Conservation (phyloP, 1,139 yeast genomes). For the Pichia sp. region DNA sequence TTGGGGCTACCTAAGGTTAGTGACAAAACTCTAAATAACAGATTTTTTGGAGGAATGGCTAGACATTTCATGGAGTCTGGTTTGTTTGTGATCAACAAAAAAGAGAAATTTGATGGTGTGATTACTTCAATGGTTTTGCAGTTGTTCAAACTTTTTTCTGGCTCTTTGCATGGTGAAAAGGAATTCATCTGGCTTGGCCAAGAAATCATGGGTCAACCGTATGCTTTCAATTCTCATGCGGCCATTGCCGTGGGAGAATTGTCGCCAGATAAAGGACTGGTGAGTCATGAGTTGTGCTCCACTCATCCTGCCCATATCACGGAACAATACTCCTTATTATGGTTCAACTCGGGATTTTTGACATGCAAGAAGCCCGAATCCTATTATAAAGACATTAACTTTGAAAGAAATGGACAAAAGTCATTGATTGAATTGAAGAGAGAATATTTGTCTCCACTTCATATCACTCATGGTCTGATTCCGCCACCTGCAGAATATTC, state of each 20-base stretch:
- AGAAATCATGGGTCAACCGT: constrained; percentile 48
- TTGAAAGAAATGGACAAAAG: constrained; percentile 29
- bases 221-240: constrained; percentile 45
- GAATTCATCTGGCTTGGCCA: constrained; percentile 63
- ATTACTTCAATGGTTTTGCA: constrained; percentile 42
- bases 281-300: constrained; percentile 53
- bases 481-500: constrained; percentile 51
- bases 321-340: constrained; percentile 45
- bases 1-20: constrained; percentile 22
- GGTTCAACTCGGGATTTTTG: constrained; percentile 68
- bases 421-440: constrained; percentile 31
- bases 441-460: constrained; percentile 43
- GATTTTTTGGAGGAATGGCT: constrained; percentile 42
- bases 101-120: constrained; percentile 43
- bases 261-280: constrained; percentile 30
- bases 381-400: constrained; percentile 33
- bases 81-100: constrained; percentile 45
- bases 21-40: constrained; percentile 25
- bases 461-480: constrained; percentile 48
- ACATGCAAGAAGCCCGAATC: constrained; percentile 52
- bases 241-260: constrained; percentile 52
- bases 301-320: constrained; percentile 66
- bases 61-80: constrained; percentile 60
- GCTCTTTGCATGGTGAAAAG: constrained; percentile 50
- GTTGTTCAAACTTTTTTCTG: constrained; percentile 31